These are phyloP conservation scores for Rutstroemia sp. DNA, from an alignment of 2,329 filamentous ascomycete species.

Conservation along the genomic window DNA sequence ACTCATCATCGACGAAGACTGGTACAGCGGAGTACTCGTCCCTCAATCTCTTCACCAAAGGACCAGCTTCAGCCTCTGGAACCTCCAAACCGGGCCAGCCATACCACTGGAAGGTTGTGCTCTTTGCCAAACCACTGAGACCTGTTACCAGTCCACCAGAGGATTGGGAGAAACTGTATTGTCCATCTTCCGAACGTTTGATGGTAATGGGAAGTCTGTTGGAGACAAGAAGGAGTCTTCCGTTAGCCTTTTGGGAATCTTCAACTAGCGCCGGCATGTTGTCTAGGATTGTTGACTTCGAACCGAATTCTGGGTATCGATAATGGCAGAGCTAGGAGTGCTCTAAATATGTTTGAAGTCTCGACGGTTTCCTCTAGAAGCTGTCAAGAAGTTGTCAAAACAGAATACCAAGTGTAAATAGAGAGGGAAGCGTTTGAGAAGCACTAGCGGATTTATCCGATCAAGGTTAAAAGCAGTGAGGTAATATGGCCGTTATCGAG, in stretches of 20 bases:
- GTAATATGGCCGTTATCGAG: not conserved
- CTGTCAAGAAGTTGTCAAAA: not conserved
- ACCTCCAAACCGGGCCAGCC: constrained; percentile 94
- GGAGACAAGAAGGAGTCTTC: constrained; percentile 72
- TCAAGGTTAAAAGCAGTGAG: not conserved
- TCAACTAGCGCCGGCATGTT: constrained; percentile 23
- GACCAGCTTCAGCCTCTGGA: constrained; percentile 70
- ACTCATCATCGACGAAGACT: constrained; percentile 87
- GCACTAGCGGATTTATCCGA: not conserved
- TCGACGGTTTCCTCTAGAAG: not conserved
- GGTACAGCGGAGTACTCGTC: constrained; percentile 85
- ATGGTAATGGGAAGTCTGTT: constrained; percentile 96
- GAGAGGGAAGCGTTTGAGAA: not conserved
- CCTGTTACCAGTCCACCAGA: constrained; percentile 94
- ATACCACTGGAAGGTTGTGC: constrained; percentile 96
- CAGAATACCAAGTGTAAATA: not conserved
- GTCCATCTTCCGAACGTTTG: constrained; percentile 84
- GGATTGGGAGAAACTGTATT: constrained; percentile 92
- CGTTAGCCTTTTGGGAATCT: constrained; percentile 18
- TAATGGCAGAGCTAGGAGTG: not conserved
- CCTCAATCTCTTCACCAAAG: constrained; percentile 70
- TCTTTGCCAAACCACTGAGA: constrained; percentile 83
- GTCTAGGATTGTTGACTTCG: not conserved
- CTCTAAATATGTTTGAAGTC: not conserved
- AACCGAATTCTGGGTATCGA: not conserved